Percentiles rank a stretch among this genome's conserved stretches.
These are phyloP conservation scores for Apophysomyces elegans DNA, from an alignment of 371 early-diverging fungal species.

Conservation along the genomic window DNA sequence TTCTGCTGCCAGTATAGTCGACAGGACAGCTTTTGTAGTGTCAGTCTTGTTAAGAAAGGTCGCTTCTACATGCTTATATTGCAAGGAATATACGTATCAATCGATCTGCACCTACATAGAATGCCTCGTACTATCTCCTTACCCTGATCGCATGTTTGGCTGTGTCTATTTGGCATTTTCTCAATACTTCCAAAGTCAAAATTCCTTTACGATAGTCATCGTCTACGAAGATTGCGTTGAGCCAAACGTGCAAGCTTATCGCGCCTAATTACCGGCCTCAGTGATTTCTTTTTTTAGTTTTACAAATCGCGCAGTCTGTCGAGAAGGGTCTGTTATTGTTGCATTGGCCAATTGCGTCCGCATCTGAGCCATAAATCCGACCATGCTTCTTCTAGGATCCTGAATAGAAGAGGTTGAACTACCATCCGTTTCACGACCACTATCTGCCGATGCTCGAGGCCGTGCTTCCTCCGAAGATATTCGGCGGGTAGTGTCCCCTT, in stretches of 20 bases:
- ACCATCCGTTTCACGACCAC: constrained; percentile 30
- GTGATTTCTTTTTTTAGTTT: constrained; percentile 58
- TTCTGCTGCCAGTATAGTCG: constrained; percentile 15
- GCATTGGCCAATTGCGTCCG: constrained; percentile 46
- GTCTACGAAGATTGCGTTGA: neutral
- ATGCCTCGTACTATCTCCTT: neutral
- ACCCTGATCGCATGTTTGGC: constrained; percentile 16
- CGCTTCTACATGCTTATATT: constrained; percentile 16
- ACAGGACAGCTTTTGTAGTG: constrained; percentile 16
- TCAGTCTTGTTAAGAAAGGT: constrained; percentile 22
- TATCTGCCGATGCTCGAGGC: constrained; percentile 24
- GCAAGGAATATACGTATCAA: neutral
- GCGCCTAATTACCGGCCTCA: constrained; percentile 50
- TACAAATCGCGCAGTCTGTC: constrained; percentile 44
- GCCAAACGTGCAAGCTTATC: neutral
- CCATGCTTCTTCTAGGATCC: constrained; percentile 42
- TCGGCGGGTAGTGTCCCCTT: constrained; percentile 2
- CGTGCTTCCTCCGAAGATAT: neutral
- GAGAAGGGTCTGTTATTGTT: constrained; percentile 32
- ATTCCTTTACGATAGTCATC: constrained; percentile 15
- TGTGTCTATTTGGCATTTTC: constrained; percentile 19
- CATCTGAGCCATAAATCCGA: constrained; percentile 51
- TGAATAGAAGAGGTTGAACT: constrained; percentile 20
- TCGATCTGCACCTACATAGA: neutral
- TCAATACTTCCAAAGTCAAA: constrained; percentile 13